Conservation (phyloP, 2,329 filamentous ascomycete species). For the Biscogniauxia mediterranea region DNA sequence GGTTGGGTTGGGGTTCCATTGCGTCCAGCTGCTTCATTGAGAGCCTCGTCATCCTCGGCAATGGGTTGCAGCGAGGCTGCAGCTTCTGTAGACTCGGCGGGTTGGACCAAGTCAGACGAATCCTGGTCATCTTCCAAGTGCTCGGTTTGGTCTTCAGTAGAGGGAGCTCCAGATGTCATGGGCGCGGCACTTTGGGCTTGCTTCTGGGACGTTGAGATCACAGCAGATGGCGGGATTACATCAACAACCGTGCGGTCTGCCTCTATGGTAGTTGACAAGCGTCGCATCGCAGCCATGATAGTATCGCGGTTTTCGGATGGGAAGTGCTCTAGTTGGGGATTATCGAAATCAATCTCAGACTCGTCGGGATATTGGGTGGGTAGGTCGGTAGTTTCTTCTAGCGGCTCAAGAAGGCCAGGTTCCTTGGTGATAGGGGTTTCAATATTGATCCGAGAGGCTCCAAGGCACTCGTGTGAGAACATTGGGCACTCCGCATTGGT, state of each 20-base stretch:
- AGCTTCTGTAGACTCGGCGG: conserved; percentile 5
- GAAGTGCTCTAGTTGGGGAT: conserved; percentile 31
- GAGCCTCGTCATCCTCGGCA: conserved; percentile 23
- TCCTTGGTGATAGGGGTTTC: neutral
- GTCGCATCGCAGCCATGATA: conserved; percentile 32
- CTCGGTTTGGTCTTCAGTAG: neutral
- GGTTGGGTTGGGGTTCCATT: neutral
- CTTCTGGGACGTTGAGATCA: conserved; percentile 7
- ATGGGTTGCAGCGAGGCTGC: conserved; percentile 24
- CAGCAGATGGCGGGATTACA: conserved; percentile 16
- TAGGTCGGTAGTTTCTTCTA: neutral
- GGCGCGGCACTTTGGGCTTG: no score
- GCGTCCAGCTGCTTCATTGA: neutral
- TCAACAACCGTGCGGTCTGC: conserved; percentile 26
- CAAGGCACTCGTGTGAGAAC: conserved; percentile 30
- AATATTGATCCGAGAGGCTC: conserved; percentile 11
- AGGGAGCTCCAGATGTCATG: neutral
- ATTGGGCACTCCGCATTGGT: conserved; percentile 17
- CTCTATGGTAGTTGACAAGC: conserved; percentile 29
- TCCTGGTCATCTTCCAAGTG: neutral
- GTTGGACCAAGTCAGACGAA: conserved; percentile 1
- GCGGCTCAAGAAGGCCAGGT: neutral
- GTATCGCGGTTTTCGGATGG: conserved; percentile 29
- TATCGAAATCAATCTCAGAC: conserved; percentile 23
- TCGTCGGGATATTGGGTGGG: conserved; percentile 6